These are phyloP conservation scores for Phytophthora cryptogea DNA, from an alignment of 352 stramenopile species.

Conservation along the genomic window DNA sequence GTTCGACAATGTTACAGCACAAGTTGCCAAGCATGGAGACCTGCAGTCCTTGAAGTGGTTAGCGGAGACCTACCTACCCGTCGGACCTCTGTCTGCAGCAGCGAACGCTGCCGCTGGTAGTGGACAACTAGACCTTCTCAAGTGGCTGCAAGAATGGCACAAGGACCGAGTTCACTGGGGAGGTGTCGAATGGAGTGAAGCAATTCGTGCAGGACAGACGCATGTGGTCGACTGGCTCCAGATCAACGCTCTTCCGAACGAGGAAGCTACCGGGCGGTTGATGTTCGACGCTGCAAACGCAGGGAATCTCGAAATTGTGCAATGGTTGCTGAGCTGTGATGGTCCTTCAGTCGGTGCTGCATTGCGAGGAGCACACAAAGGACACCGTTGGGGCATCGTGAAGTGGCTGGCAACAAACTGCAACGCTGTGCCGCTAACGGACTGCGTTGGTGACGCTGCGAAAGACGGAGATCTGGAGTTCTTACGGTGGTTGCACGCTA, in stretches of 20 bases:
- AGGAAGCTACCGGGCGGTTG: conserved; percentile 15
- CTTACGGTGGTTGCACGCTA: conserved; percentile 18
- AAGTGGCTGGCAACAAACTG: conserved; percentile 18
- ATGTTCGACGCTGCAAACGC: conserved; percentile 8
- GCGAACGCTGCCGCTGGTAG: conserved; percentile 19
- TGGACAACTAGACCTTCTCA: conserved; percentile 17
- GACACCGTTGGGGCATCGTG: conserved; percentile 15
- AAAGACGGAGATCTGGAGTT: conserved; percentile 23
- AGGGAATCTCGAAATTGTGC: conserved; percentile 15
- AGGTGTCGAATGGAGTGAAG: conserved; percentile 23
- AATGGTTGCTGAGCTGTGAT: conserved; percentile 16
- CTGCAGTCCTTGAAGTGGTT: conserved; percentile 18
- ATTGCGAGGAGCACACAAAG: conserved; percentile 17
- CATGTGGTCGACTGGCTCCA: conserved; percentile 23
- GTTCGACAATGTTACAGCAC: conserved; percentile 11
- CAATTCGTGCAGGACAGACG: conserved; percentile 12
- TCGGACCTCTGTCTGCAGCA: conserved; percentile 12
- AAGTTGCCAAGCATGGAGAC: conserved; percentile 15
- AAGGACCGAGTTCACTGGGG: conserved; percentile 25
- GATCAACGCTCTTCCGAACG: conserved; percentile 3
- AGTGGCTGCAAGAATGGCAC: conserved; percentile 17
- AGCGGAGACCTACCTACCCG: conserved; percentile 7
- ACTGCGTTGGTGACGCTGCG: conserved; percentile 13
- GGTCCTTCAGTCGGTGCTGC: conserved; percentile 6
- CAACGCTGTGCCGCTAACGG: neutral